A percentile compares a stretch with the other conserved stretches of the same genome.
These are phyloP conservation scores for Aspergillus avenaceus DNA, from an alignment of 495 filamentous ascomycete genomes.

Conservation along the genomic window DNA sequence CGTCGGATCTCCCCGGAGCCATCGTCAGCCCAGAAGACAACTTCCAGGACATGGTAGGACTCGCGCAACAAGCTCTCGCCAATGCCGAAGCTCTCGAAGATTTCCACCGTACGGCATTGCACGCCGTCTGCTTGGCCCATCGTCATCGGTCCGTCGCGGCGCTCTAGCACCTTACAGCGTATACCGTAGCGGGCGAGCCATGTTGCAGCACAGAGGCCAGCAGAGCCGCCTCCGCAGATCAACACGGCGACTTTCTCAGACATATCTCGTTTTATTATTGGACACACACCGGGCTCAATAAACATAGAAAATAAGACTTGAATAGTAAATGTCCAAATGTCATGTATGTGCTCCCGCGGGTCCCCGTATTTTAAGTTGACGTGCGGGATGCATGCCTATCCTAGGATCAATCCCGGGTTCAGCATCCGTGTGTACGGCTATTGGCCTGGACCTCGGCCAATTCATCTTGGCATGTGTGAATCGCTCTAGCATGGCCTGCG, in stretches of 20 bases:
- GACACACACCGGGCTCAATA: not conserved
- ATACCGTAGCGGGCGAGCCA: conserved; percentile 63
- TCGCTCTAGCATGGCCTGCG: no score
- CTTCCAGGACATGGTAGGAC: conserved; percentile 66
- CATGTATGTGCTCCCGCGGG: not conserved
- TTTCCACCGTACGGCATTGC: conserved; percentile 75
- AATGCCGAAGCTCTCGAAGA: conserved; percentile 75
- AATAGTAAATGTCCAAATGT: not conserved
- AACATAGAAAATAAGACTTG: not conserved
- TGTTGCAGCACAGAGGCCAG: conserved; percentile 62
- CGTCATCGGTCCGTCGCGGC: conserved; percentile 53
- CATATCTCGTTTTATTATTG: conserved; percentile 10
- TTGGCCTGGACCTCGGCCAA: not conserved
- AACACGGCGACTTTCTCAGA: conserved; percentile 46
- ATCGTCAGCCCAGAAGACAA: conserved; percentile 55
- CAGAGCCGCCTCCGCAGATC: conserved; percentile 65
- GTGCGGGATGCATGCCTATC: conserved; percentile 19
- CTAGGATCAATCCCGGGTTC: conserved; percentile 21
- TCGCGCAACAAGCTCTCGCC: conserved; percentile 67
- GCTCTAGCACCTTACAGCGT: conserved; percentile 60
- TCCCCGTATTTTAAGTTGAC: conserved; percentile 13
- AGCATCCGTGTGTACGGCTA: not conserved
- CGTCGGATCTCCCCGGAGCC: conserved; percentile 43
- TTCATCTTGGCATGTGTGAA: no score
- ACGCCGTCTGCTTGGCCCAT: conserved; percentile 79